Percentiles rank a stretch among this genome's conserved stretches.
Conservation (phyloP, 345 rosid genomes). For the Raphanus raphanistrum region DNA sequence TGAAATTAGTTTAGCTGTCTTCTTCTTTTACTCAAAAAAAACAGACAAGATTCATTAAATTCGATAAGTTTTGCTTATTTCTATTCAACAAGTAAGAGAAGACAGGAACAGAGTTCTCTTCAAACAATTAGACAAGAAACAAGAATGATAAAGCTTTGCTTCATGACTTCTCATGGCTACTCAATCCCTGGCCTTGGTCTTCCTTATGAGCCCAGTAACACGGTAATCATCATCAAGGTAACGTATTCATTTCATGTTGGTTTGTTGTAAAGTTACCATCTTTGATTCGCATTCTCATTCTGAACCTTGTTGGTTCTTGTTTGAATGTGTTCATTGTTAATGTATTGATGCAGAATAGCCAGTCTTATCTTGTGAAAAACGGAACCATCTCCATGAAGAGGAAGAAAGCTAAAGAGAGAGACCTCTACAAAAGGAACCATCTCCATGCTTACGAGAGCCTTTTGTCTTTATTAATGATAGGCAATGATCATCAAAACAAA, state of each 20-base stretch:
- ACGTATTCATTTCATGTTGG: constrained; percentile 1
- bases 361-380: constrained; percentile 41
- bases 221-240: constrained; percentile 56
- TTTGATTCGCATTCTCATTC: not conserved
- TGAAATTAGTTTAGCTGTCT: constrained; percentile 15
- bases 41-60: constrained; percentile 35
- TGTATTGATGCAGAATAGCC: constrained; percentile 48
- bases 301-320: not conserved
- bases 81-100: constrained; percentile 5
- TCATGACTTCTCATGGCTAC: constrained; percentile 65
- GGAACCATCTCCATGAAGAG: constrained; percentile 39
- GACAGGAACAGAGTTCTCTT: constrained; percentile 23
- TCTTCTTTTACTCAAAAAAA: constrained; percentile 28
- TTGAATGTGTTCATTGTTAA: constrained; percentile 12
- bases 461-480: constrained; percentile 65
- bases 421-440: constrained; percentile 63
- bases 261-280: constrained; percentile 1
- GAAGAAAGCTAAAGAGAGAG: constrained; percentile 45
- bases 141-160: constrained; percentile 57
- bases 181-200: constrained; percentile 48
- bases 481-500: constrained; percentile 48
- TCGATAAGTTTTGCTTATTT: constrained; percentile 33
- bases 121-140: not conserved
- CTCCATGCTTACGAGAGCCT: constrained; percentile 85
- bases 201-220: constrained; percentile 36